A percentile compares a stretch with the other conserved stretches of the same genome.
phyloP scores from a whole-genome alignment of 2,329 filamentous ascomycete genomes.

The Zarea fungicola region DNA sequence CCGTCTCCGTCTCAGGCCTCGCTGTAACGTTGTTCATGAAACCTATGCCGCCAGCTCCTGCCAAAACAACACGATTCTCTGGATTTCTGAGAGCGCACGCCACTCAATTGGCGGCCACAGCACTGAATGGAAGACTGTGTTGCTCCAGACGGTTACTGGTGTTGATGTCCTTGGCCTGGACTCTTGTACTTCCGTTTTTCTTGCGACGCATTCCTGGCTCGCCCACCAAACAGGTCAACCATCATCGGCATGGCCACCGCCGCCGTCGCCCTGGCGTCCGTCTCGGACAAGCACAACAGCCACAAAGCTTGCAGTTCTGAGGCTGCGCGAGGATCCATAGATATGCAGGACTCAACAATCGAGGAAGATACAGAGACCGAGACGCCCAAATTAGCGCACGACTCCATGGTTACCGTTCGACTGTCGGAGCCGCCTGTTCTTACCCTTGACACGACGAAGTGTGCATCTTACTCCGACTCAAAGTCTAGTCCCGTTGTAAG shows the following conservation, averaged over 20 bases:
- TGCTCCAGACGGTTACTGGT: constrained; percentile 2
- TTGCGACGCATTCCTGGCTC: constrained; percentile 2
- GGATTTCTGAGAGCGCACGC: constrained; percentile 8
- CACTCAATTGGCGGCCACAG: constrained; percentile 11
- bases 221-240: background rate
- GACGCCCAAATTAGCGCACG: constrained; percentile 43
- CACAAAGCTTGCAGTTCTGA: too few relatives aligned
- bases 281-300: background rate
- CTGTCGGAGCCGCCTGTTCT: constrained; percentile 59
- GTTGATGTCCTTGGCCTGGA: background rate
- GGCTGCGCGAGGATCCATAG: too few relatives aligned
- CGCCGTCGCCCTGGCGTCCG: background rate
- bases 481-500: constrained; percentile 2
- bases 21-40: constrained; percentile 1
- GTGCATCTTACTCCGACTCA: constrained; percentile 20
- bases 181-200: background rate
- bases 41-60: constrained; percentile 9
- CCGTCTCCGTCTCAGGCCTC: constrained; percentile 9
- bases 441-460: constrained; percentile 43
- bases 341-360: too few relatives aligned
- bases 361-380: constrained; percentile 21
- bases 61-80: background rate
- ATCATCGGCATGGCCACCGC: constrained; percentile 6
- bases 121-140: constrained; percentile 11
- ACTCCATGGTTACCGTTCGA: constrained; percentile 74